A percentile compares a stretch with the other conserved stretches of the same genome.
These are phyloP conservation scores for Pichia pseudocactophila DNA, from an alignment of 805 yeast genomes.

Conservation along the genomic window DNA sequence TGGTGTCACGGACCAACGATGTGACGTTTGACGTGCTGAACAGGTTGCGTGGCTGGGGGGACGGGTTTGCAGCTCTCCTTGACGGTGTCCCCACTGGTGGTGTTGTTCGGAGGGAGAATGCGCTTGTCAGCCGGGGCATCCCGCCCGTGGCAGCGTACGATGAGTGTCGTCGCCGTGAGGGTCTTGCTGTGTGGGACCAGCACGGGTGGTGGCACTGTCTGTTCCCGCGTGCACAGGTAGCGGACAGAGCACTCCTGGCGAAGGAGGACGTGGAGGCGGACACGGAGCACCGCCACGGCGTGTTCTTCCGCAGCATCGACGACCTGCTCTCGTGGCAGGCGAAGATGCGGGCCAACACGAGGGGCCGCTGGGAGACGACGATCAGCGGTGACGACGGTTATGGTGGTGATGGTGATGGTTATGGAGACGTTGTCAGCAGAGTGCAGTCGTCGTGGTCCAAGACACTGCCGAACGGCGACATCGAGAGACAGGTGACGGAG, in stretches of 20 bases:
- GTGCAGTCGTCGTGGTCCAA: constrained; percentile 29
- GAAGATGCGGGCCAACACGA: constrained; percentile 33
- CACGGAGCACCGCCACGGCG: constrained; percentile 39
- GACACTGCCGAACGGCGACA: constrained; percentile 34
- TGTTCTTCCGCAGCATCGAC: constrained; percentile 56
- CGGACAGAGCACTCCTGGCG: constrained; percentile 28
- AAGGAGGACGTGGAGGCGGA: constrained; percentile 49
- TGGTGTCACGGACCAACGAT: constrained; percentile 12
- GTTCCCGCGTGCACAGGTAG: constrained; percentile 47
- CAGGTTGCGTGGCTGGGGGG: constrained; percentile 5
- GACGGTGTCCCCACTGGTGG: constrained; percentile 5
- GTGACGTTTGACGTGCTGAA: constrained; percentile 9
- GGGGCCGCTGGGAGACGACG: too few relatives aligned
- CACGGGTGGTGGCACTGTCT: constrained; percentile 88
- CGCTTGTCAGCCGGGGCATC: constrained; percentile 21
- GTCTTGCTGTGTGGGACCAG: constrained; percentile 72
- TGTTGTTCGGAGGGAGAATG: constrained; percentile 13
- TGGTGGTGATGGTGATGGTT: constrained; percentile 16
- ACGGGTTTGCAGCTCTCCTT: constrained; percentile 3
- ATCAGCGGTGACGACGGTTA: background rate
- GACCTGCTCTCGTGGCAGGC: constrained; percentile 61
- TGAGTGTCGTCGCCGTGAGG: constrained; percentile 55
- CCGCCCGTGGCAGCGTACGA: constrained; percentile 41
- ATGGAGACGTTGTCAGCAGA: constrained; percentile 27
- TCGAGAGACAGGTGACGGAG: constrained; percentile 26